Evolutionary conservation across 257 asterid genomes (phyloP).

Genomic region (Solanum appendiculatum): DNA sequence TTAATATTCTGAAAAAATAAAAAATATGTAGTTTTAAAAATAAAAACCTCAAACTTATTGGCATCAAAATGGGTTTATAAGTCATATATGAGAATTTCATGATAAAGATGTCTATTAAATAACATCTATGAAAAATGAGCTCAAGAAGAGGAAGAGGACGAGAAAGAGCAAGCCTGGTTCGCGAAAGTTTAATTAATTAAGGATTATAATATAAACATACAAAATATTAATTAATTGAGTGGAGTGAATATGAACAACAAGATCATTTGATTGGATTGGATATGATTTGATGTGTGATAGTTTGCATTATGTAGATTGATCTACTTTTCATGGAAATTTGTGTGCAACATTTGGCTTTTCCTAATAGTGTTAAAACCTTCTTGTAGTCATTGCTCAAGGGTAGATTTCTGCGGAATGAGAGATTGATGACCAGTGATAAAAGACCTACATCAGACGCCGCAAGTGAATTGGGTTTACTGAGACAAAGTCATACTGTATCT

Average conservation of each 20-base stretch:
- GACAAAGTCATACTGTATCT: slow-evolving; percentile 74
- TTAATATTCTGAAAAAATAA: neutral
- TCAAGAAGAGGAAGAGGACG: neutral
- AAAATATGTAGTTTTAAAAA: too few relatives aligned
- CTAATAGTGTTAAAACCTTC: neutral
- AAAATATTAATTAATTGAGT: neutral
- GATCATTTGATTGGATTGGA: neutral
- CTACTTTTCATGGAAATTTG: neutral
- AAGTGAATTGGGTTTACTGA: slow-evolving; percentile 62
- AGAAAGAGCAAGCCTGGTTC: neutral
- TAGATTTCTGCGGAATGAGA: slow-evolving; percentile 59
- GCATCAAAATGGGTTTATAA: neutral
- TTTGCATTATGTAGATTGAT: neutral
- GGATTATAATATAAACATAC: neutral
- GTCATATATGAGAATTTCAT: neutral
- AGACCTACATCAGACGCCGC: slow-evolving; percentile 42
- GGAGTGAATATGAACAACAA: neutral
- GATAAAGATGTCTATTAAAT: neutral
- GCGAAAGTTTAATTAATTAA: neutral
- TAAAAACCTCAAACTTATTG: neutral
- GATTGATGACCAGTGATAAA: slow-evolving; percentile 25
- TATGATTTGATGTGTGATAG: neutral
- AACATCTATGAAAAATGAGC: neutral
- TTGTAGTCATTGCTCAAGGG: slow-evolving; percentile 64
- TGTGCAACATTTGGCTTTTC: neutral